phyloP scores from a whole-genome alignment of 306 rosid species.

The Quercus cerris region DNA sequence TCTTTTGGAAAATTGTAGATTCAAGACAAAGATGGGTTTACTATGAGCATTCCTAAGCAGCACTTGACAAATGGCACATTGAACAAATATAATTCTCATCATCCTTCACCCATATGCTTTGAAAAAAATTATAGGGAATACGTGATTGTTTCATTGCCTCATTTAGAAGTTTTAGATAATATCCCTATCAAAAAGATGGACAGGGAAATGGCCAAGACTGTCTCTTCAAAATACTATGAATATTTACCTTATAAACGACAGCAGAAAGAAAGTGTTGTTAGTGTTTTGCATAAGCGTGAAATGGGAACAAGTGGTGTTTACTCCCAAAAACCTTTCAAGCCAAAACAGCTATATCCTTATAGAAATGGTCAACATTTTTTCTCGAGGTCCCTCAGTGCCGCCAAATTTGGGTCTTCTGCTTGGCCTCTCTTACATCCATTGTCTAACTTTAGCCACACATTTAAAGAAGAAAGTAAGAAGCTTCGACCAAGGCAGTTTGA shows the following conservation, averaged over 20 bases:
- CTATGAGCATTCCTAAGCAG: conserved; percentile 23
- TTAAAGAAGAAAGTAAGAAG: conserved; percentile 45
- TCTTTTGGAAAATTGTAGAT: conserved; percentile 33
- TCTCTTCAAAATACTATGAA: conserved; percentile 55
- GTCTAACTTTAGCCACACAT: conserved; percentile 39
- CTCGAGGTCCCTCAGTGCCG: conserved; percentile 72
- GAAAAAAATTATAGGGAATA: conserved; percentile 77
- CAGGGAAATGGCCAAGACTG: conserved; percentile 52
- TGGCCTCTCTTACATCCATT: conserved; percentile 73
- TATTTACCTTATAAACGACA: conserved; percentile 60
- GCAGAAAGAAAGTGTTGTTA: conserved; percentile 58
- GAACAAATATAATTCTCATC: conserved; percentile 46
- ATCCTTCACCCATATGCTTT: conserved; percentile 78
- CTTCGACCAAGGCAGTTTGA: conserved; percentile 87
- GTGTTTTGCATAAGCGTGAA: conserved; percentile 64
- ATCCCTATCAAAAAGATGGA: conserved; percentile 57
- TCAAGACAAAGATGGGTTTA: conserved; percentile 40
- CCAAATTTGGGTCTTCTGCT: conserved; percentile 70
- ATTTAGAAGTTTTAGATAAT: conserved; percentile 59
- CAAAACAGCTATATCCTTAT: conserved; percentile 31
- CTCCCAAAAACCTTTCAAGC: conserved; percentile 31
- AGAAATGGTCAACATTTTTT: conserved; percentile 45
- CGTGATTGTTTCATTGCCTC: conserved; percentile 71
- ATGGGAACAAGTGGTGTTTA: conserved; percentile 39
- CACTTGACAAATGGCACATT: conserved; percentile 44